Evolutionary conservation across 2,329 filamentous ascomycete genomes (phyloP).

Genomic region (Monosporascus ibericus): DNA sequence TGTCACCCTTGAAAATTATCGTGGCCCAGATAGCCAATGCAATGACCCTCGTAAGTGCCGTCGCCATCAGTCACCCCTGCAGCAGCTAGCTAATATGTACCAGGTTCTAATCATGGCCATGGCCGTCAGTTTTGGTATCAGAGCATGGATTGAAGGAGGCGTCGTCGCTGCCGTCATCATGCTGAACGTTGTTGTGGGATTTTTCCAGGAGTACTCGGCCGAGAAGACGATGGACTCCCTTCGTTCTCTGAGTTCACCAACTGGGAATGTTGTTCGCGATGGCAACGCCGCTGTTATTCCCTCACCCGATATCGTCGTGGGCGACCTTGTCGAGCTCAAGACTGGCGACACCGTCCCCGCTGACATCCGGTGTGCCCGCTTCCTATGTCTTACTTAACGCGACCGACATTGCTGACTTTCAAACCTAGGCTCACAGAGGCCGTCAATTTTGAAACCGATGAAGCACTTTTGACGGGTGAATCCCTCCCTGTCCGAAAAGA

Average conservation of each 20-base stretch:
- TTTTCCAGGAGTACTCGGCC: conserved; percentile 49
- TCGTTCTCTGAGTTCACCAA: conserved; percentile 42
- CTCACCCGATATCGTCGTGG: conserved; percentile 48
- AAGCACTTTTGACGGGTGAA: conserved; percentile 58
- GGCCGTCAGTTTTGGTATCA: conserved; percentile 45
- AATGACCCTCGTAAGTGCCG: conserved; percentile 50
- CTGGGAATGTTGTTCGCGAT: conserved; percentile 43
- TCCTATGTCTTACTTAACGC: not conserved
- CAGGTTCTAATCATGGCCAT: conserved; percentile 45
- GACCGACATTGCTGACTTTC: not conserved
- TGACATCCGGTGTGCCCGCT: conserved; percentile 27
- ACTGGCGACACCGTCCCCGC: conserved; percentile 39
- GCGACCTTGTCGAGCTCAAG: conserved; percentile 52
- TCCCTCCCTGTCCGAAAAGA: conserved; percentile 53
- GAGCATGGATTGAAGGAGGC: conserved; percentile 49
- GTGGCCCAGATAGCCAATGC: conserved; percentile 58
- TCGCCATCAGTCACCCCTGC: not conserved
- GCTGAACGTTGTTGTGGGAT: conserved; percentile 48
- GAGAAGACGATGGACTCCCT: conserved; percentile 51
- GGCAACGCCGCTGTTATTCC: conserved; percentile 45
- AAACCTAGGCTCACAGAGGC: conserved; percentile 36
- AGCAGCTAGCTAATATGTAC: not conserved
- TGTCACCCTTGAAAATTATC: conserved; percentile 52
- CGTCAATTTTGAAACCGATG: conserved; percentile 53
- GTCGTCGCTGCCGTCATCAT: conserved; percentile 46